Evolutionary conservation across 176 grass and related monocot species (phyloP).

Genomic region (Canna indica): DNA sequence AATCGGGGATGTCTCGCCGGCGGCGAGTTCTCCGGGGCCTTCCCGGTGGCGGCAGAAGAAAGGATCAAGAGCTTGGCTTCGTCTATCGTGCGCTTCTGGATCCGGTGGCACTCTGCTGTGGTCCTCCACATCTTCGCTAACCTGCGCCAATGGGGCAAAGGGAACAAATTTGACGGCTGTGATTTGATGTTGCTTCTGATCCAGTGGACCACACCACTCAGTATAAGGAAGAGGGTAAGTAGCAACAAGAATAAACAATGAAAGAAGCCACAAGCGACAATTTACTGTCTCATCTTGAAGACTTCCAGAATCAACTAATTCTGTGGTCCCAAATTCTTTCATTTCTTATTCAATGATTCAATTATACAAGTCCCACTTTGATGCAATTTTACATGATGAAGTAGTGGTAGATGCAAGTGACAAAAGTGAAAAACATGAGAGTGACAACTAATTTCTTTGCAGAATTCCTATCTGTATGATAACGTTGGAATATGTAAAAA

Average conservation of each 20-base stretch:
- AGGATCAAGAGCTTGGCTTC: constrained; percentile 50
- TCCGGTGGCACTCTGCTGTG: constrained; percentile 56
- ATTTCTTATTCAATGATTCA: not conserved
- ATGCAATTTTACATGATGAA: not conserved
- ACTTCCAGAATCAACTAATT: not conserved
- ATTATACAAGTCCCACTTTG: not conserved
- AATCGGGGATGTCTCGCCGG: constrained; percentile 19
- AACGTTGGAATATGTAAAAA: not conserved
- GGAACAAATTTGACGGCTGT: not conserved
- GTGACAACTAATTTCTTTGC: not conserved
- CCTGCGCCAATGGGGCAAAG: constrained; percentile 7
- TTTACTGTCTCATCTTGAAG: not conserved
- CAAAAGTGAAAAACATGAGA: not conserved
- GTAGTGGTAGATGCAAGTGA: not conserved
- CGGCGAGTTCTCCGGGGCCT: constrained; percentile 20
- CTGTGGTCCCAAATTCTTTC: not conserved
- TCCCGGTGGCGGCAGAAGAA: constrained; percentile 24
- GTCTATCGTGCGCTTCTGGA: constrained; percentile 60
- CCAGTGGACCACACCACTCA: not conserved
- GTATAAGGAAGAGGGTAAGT: not conserved
- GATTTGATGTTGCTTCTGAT: not conserved
- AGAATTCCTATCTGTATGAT: not conserved
- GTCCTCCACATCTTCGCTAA: constrained; percentile 58
- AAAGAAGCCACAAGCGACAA: not conserved
- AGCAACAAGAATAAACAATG: not conserved